Percentiles rank a stretch among this genome's conserved stretches.
These are phyloP conservation scores for Xenoacremonium recifei DNA, from an alignment of 2,329 filamentous ascomycete genomes.

Conservation along the genomic window DNA sequence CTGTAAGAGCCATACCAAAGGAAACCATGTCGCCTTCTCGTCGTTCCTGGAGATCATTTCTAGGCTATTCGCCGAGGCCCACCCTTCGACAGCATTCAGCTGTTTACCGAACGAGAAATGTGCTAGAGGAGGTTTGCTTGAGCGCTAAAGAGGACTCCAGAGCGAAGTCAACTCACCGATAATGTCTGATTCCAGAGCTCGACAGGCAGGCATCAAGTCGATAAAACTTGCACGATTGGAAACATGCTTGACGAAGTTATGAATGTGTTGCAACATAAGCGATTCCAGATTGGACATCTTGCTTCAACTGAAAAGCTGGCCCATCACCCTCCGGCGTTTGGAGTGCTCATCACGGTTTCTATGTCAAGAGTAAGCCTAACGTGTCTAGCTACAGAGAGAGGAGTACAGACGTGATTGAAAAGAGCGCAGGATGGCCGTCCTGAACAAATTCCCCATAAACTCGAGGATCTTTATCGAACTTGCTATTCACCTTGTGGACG, in stretches of 20 bases:
- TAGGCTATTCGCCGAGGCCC: constrained; percentile 19
- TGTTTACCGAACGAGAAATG: constrained; percentile 25
- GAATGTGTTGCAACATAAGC: constrained; percentile 21
- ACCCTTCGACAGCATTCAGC: constrained; percentile 19
- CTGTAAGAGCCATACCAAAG: constrained; percentile 16
- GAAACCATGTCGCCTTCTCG: constrained; percentile 28
- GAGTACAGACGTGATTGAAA: constrained; percentile 23
- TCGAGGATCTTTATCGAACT: constrained; percentile 23
- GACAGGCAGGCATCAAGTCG: constrained; percentile 4
- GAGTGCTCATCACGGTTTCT: constrained; percentile 23
- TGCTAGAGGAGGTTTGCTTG: constrained; percentile 10
- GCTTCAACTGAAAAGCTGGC: constrained; percentile 25
- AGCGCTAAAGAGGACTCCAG: neutral
- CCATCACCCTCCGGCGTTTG: constrained; percentile 27
- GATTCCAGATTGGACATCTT: constrained; percentile 24
- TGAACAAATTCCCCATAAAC: constrained; percentile 28
- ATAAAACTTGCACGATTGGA: neutral
- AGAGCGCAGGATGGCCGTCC: constrained; percentile 25
- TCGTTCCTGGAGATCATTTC: constrained; percentile 28
- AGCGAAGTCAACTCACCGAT: constrained; percentile 11
- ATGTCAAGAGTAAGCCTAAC: no score
- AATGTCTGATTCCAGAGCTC: constrained; percentile 17
- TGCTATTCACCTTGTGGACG: constrained; percentile 23
- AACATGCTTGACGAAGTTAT: constrained; percentile 12
- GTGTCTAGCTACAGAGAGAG: no score